phyloP scores from a whole-genome alignment of 371 early-diverging fungal genomes.

The Mortierella sp. region DNA sequence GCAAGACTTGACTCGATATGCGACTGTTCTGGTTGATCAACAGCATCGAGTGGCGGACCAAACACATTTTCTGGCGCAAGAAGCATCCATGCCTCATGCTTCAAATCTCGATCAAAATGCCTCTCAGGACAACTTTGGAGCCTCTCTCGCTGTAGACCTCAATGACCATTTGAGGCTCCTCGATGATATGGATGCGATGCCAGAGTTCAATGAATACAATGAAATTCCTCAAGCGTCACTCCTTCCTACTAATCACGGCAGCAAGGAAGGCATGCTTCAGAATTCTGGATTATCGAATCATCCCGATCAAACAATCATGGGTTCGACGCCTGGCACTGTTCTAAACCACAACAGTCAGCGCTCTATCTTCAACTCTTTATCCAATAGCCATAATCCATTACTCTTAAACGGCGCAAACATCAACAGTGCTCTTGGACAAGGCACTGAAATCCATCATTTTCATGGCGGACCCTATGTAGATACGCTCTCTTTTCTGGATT shows the following conservation, averaged over 20 bases:
- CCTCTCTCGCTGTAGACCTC: constrained; percentile 37
- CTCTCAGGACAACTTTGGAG: constrained; percentile 31
- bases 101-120: constrained; percentile 12
- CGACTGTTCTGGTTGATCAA: constrained; percentile 15
- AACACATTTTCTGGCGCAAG: constrained; percentile 7
- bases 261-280: constrained; percentile 6
- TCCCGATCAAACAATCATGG: constrained; percentile 2
- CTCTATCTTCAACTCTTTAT: constrained; percentile 17
- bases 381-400: constrained; percentile 9
- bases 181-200: constrained; percentile 42
- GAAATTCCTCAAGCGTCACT: constrained; percentile 12
- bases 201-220: constrained; percentile 26
- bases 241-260: not conserved
- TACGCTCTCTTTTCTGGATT: constrained; percentile 35
- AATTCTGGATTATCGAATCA: constrained; percentile 5
- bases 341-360: not conserved
- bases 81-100: constrained; percentile 11
- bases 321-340: not conserved
- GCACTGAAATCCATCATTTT: constrained; percentile 18
- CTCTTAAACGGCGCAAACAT: constrained; percentile 5
- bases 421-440: constrained; percentile 3
- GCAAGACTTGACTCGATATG: constrained; percentile 28
- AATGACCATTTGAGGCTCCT: constrained; percentile 33
- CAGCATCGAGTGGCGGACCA: constrained; percentile 26
- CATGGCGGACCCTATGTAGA: constrained; percentile 30